Base-by-base conservation (phyloP, 495 filamentous ascomycete species). In the Daldinia grandis region DNA sequence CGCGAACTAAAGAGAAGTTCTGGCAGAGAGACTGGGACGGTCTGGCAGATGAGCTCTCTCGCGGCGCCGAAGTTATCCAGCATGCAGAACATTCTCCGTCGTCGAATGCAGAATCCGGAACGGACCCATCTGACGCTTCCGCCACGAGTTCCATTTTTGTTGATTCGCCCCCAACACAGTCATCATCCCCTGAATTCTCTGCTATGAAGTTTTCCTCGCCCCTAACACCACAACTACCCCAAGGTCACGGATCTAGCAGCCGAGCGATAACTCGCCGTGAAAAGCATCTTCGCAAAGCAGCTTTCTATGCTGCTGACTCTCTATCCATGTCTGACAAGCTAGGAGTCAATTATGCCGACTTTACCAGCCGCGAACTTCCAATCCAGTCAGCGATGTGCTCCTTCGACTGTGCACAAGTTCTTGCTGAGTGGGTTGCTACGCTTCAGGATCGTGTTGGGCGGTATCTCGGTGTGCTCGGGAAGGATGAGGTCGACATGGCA, bases 371-470 rank as follows among this genome's bases (percentile, higher is more conserved):
- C 30, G 95, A 98, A 74, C 84, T 99, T n/a, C 95, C 95, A 1
- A 83, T 98, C 27, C 94, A 97, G 70, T 94, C 93, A 14, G 93
- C 92, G 6, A 90, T 99, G 87, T 98, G 94, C 78, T 87, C 91
- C 12, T 97, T 97, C 76, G 95, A 99, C 74, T 98, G 95, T 73
- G 92, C 94, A n/a, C 93, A 97, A 74, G 93, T 99, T 0, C 88
- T 99, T 25, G 95, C 95, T 1, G 95, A 99, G 79, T 99, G 95
- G 95, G 87, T 96, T 44, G 91, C 92, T 14, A 97, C 95, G 0
- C 90, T 99, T 9, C 95, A 99, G 78, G 94, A 98, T 78, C 91
- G 95, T 9, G 92, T 98, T 53, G 96, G 95, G 0, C 87, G 90
- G 2, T 96, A 93, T 73, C 80, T 98, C 7, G 95, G 95, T 2